Evolutionary conservation across 1,139 yeast genomes (phyloP).

Genomic region (Waltiozyma sp.): DNA sequence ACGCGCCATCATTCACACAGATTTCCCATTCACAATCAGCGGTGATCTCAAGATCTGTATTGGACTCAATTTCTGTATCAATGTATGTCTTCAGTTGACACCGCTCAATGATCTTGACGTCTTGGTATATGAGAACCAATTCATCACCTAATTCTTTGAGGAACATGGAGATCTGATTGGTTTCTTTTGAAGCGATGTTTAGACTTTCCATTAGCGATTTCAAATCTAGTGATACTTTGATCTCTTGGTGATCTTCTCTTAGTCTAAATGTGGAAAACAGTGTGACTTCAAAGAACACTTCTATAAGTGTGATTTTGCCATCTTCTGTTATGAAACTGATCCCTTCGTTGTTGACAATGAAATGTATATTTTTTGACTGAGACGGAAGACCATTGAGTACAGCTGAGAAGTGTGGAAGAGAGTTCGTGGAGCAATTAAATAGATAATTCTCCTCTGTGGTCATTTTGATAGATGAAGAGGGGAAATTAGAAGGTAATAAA

Average conservation of each 20-base stretch:
- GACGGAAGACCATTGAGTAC: slow-evolving; percentile 13
- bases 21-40: slow-evolving; percentile 47
- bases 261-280: not conserved
- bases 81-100: slow-evolving; percentile 55
- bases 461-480: not conserved
- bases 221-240: slow-evolving; percentile 27
- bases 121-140: slow-evolving; percentile 54
- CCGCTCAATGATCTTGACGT: slow-evolving; percentile 53
- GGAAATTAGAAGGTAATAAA: too few relatives aligned
- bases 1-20: slow-evolving; percentile 53
- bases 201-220: slow-evolving; percentile 35
- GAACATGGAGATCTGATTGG: slow-evolving; percentile 23
- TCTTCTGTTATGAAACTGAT: slow-evolving; percentile 26
- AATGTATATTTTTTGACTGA: slow-evolving; percentile 14
- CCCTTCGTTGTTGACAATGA: slow-evolving; percentile 26
- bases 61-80: slow-evolving; percentile 23
- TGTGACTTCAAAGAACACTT: not conserved
- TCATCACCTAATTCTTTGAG: slow-evolving; percentile 43
- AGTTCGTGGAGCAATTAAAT: slow-evolving; percentile 16
- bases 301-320: not conserved
- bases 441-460: slow-evolving; percentile 2
- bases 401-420: slow-evolving; percentile 15
- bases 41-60: slow-evolving; percentile 31
- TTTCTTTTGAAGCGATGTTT: slow-evolving; percentile 25
- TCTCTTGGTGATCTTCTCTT: slow-evolving; percentile 8